Conservation (phyloP, 108 stramenopile species). For the Fistulifera solaris region DNA sequence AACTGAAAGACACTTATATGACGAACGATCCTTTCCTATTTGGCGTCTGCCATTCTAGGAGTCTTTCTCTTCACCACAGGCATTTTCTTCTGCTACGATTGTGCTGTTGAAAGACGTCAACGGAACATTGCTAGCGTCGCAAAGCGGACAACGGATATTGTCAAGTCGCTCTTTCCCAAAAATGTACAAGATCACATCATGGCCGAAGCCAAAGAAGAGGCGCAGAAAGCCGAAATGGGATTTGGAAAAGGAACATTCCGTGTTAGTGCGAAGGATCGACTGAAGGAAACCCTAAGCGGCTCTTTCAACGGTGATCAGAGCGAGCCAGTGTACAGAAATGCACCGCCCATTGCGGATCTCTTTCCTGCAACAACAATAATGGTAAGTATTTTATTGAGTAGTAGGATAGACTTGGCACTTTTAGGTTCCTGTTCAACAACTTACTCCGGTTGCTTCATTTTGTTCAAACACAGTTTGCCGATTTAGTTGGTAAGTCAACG, state of each 20-base stretch:
- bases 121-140: slow-evolving; percentile 2
- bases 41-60: slow-evolving; percentile 23
- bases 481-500: slow-evolving; percentile 9
- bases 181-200: slow-evolving; percentile 9
- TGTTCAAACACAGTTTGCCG: slow-evolving; percentile 16
- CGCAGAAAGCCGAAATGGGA: background rate
- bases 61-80: slow-evolving; percentile 32
- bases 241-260: background rate
- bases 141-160: slow-evolving; percentile 6
- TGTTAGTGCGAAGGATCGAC: background rate
- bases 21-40: slow-evolving; percentile 34
- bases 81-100: slow-evolving; percentile 13
- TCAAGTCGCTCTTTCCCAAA: slow-evolving; percentile 8
- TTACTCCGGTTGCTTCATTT: background rate
- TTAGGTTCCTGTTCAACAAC: background rate
- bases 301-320: background rate
- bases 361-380: slow-evolving; percentile 6
- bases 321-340: background rate
- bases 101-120: slow-evolving; percentile 9
- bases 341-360: slow-evolving; percentile 15
- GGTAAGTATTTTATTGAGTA: background rate
- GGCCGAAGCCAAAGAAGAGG: background rate
- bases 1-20: slow-evolving; percentile 7
- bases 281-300: background rate
- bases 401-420: background rate